These are phyloP conservation scores for Penicillium aurantiogriseum DNA, from an alignment of 2,329 filamentous ascomycete genomes.

Conservation along the genomic window DNA sequence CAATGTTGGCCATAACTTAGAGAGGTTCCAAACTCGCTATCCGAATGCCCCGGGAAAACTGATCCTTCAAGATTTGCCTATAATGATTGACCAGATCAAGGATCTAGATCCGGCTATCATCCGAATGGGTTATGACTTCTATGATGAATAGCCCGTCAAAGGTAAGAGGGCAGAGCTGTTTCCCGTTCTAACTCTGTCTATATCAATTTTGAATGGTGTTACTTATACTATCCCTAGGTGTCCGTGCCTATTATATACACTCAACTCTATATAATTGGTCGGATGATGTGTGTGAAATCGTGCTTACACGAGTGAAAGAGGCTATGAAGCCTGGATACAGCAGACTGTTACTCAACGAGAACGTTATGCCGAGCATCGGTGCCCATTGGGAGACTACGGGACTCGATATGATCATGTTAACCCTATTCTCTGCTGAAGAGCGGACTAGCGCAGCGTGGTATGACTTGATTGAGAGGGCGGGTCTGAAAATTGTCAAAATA, in stretches of 20 bases:
- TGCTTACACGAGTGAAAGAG: slow-evolving; percentile 1
- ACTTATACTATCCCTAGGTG: background rate
- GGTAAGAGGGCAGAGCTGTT: background rate
- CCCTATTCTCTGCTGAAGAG: background rate
- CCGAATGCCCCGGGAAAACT: background rate
- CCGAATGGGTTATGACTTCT: slow-evolving; percentile 7
- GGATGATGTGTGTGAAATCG: slow-evolving; percentile 2
- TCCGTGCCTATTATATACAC: slow-evolving; percentile 5
- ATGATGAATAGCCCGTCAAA: slow-evolving; percentile 1
- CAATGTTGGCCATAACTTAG: slow-evolving; percentile 1
- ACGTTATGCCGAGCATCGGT: background rate
- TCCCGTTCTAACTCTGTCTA: background rate
- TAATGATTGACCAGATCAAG: slow-evolving; percentile 2
- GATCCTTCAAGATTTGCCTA: slow-evolving; percentile 6
- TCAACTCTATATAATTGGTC: slow-evolving; percentile 1
- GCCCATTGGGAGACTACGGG: slow-evolving; percentile 5
- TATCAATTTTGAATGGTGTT: background rate
- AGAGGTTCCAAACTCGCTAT: background rate
- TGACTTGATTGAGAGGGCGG: background rate
- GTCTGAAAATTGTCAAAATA: background rate
- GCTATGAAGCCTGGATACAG: slow-evolving; percentile 7
- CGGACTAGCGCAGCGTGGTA: slow-evolving; percentile 1
- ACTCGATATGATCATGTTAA: slow-evolving; percentile 2
- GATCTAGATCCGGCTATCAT: slow-evolving; percentile 2
- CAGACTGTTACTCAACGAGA: slow-evolving; percentile 1